Evolutionary conservation across 2,329 filamentous ascomycete genomes (phyloP).

Genomic region (Calycina herbarum): DNA sequence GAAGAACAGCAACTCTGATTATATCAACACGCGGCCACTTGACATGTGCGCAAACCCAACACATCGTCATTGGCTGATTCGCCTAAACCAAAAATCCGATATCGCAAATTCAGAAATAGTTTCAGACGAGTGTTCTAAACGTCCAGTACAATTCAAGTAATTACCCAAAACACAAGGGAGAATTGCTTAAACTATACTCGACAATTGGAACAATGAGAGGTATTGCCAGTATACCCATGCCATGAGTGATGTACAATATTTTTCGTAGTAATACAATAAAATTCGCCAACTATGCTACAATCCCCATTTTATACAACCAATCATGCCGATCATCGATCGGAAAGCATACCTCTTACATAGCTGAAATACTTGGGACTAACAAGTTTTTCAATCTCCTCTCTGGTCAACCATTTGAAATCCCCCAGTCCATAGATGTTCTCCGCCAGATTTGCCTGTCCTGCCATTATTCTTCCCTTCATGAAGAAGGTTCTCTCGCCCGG

Average conservation of each 20-base stretch:
- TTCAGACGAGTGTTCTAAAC: no score
- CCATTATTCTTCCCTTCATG: slow-evolving; percentile 95
- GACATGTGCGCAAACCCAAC: background rate
- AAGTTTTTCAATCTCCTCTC: slow-evolving; percentile 75
- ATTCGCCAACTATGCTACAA: slow-evolving; percentile 6
- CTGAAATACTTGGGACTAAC: slow-evolving; percentile 71
- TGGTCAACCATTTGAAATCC: slow-evolving; percentile 91
- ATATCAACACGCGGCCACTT: background rate
- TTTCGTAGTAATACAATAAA: background rate
- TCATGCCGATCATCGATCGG: slow-evolving; percentile 60
- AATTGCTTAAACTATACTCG: background rate
- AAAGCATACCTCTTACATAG: slow-evolving; percentile 79
- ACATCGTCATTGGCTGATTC: background rate
- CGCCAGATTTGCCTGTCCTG: slow-evolving; percentile 82
- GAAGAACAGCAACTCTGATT: no score
- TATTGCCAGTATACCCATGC: no score
- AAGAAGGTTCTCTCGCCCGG: slow-evolving; percentile 74
- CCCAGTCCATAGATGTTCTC: slow-evolving; percentile 70
- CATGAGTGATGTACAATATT: background rate
- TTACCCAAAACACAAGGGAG: background rate
- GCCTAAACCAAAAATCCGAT: background rate
- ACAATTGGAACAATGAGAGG: background rate
- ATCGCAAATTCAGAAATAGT: background rate
- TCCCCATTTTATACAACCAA: slow-evolving; percentile 9
- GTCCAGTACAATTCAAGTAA: background rate